Evolutionary conservation across 2,329 filamentous ascomycete species (phyloP).

Genomic region (Xylogone sp.): DNA sequence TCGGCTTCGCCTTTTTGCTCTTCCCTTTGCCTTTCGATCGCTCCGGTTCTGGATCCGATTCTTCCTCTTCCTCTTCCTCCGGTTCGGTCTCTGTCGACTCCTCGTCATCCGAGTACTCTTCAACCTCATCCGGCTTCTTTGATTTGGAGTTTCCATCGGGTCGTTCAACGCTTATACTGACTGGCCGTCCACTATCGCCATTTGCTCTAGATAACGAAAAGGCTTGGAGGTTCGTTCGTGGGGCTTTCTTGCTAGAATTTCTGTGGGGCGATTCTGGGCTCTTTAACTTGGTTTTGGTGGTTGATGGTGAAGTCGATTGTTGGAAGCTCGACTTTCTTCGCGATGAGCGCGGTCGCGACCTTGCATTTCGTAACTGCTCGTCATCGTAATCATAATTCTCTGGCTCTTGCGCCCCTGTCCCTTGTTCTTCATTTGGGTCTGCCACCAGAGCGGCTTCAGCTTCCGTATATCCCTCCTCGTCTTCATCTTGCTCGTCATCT

Average conservation of each 20-base stretch:
- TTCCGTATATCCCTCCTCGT: background rate
- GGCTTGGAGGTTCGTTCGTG: background rate
- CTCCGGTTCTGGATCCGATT: slow-evolving; percentile 17
- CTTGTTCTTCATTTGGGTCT: background rate
- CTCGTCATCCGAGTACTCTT: background rate
- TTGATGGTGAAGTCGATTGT: background rate
- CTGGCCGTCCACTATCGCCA: background rate
- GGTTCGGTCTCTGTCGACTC: background rate
- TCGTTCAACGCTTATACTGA: background rate
- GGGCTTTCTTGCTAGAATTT: background rate
- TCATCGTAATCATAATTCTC: background rate
- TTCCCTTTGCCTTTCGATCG: background rate
- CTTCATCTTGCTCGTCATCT: background rate
- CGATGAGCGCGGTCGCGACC: background rate
- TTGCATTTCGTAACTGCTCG: background rate
- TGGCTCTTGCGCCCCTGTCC: background rate
- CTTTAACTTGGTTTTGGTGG: background rate
- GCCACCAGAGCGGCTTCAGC: background rate
- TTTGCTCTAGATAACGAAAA: background rate
- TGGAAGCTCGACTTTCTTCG: background rate
- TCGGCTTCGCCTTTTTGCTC: slow-evolving; percentile 15
- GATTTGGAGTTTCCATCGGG: background rate
- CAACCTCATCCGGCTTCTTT: background rate
- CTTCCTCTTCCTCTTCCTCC: slow-evolving; percentile 14
- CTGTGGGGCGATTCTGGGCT: background rate